Base-by-base conservation (phyloP, 768 basidiomycete genomes). In the Hygrophorus pudorinus region DNA sequence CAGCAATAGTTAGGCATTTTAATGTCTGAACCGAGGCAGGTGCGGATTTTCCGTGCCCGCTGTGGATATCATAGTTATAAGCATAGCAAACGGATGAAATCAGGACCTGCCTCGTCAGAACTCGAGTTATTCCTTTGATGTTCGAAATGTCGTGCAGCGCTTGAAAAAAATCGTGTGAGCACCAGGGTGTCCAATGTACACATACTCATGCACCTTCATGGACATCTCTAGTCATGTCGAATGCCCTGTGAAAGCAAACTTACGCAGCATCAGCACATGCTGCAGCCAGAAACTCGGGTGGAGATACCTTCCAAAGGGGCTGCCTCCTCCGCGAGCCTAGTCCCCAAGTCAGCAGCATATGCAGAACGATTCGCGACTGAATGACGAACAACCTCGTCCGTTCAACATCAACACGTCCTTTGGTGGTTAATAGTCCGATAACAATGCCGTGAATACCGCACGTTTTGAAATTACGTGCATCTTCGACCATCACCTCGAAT, bases 191-290 rank as follows among this genome's bases (percentile, higher is more conserved):
- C 4, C 24, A 3, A 28, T 2, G 47, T 39, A 27, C 40, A 42
- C 50, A 30, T 16, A 10, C 16, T n/a, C 35, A 52, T 56, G 31
- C 50, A 78, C 84, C 81, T 61, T 72, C 64, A 33, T 67, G 60
- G 2, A 72, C 54, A 51, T 81, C 68, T 39, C 59, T 58, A 11
- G 76, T 73, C 81, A 89, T 78, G 52, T 88, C 86, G 49, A 87
- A 79, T 24, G 85, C 85, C 44, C 85, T 67, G 55, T 87, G 85
- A 57, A 87, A 86, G 51, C 81, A 85, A 34, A 83, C 85, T 86
- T 37, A 17, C 41, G 34, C 30, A 9, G 11, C 10, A 20, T 8
- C 14, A n/a, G 32, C 4, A 16, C n/a, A 35, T 18, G 5, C n/a
- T 5, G 41, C 35, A 8, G 27, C 18, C 24, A 21, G 38, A 38